phyloP scores from a whole-genome alignment of 306 rosid species.

The Amphicarpaea edgeworthii region DNA sequence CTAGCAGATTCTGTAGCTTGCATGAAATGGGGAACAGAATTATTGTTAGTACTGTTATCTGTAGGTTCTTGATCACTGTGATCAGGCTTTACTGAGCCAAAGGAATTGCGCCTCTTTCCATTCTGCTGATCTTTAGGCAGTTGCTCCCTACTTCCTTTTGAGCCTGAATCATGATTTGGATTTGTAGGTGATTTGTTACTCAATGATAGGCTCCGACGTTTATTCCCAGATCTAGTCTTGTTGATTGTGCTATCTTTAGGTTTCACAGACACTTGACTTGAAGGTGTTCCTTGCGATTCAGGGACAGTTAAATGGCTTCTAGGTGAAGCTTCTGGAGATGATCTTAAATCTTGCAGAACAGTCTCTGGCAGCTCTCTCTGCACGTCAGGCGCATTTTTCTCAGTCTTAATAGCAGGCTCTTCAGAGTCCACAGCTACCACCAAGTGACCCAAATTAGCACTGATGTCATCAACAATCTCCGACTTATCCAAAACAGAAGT shows the following conservation, averaged over 20 bases:
- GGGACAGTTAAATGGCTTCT: slow-evolving; percentile 73
- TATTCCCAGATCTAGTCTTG: slow-evolving; percentile 63
- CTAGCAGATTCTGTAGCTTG: slow-evolving; percentile 95
- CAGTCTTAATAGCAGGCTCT: slow-evolving; percentile 49
- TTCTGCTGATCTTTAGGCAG: slow-evolving; percentile 68
- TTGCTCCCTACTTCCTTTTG: slow-evolving; percentile 64
- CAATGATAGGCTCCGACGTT: slow-evolving; percentile 53
- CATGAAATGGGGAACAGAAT: slow-evolving; percentile 89
- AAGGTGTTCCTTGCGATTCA: slow-evolving; percentile 93
- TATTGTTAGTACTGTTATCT: slow-evolving; percentile 66
- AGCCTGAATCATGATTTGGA: slow-evolving; percentile 66
- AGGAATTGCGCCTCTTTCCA: slow-evolving; percentile 77
- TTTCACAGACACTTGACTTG: slow-evolving; percentile 83
- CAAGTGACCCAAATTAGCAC: slow-evolving; percentile 44
- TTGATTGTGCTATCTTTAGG: slow-evolving; percentile 53
- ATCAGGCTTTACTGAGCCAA: slow-evolving; percentile 73
- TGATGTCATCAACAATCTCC: slow-evolving; percentile 49
- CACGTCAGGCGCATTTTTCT: slow-evolving; percentile 52
- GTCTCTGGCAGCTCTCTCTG: slow-evolving; percentile 51
- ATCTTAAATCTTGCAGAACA: slow-evolving; percentile 52
- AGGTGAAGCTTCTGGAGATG: slow-evolving; percentile 82
- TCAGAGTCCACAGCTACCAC: slow-evolving; percentile 48
- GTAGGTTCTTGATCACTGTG: slow-evolving; percentile 68
- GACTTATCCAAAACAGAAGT: slow-evolving; percentile 47
- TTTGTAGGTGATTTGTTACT: slow-evolving; percentile 71